phyloP scores from a whole-genome alignment of 164 flowering plant species.

The Vitis rupestris region DNA sequence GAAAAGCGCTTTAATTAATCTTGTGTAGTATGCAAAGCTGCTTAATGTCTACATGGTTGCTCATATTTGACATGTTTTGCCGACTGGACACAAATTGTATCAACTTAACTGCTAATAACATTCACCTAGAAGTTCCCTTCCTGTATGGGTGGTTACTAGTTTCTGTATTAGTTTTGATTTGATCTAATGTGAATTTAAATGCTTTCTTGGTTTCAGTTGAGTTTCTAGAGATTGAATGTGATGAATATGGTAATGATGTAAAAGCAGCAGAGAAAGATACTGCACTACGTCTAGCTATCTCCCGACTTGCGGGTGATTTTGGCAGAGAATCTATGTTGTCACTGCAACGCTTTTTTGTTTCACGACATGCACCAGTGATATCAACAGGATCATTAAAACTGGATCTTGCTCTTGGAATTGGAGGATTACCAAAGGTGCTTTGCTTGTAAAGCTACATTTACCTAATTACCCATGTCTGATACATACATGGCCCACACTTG shows the following conservation, averaged over 20 bases:
- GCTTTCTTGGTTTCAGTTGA: conserved; percentile 38
- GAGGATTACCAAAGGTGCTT: conserved; percentile 83
- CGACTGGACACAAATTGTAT: no score
- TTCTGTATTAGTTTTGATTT: neutral
- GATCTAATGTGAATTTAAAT: neutral
- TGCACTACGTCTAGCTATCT: conserved; percentile 65
- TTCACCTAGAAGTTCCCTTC: neutral
- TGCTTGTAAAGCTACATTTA: neutral
- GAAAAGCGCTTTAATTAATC: no score
- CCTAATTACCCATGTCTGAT: neutral
- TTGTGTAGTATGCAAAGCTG: no score
- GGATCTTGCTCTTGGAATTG: conserved; percentile 82
- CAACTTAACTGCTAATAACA: no score
- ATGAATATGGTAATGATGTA: conserved; percentile 42
- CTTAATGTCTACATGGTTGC: no score
- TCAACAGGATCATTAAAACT: conserved; percentile 82
- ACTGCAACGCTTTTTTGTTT: conserved; percentile 53
- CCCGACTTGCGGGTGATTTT: conserved; percentile 59
- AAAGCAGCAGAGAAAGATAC: conserved; percentile 54
- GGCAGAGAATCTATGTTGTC: conserved; percentile 72
- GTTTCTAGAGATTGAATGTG: conserved; percentile 48
- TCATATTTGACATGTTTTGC: no score
- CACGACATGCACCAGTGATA: conserved; percentile 56
- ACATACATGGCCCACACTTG: no score
- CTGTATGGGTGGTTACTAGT: neutral